A percentile compares a stretch with the other conserved stretches of the same genome.
These are phyloP conservation scores for Berkeleyomyces basicola DNA, from an alignment of 2,329 filamentous ascomycete genomes.

Conservation along the genomic window DNA sequence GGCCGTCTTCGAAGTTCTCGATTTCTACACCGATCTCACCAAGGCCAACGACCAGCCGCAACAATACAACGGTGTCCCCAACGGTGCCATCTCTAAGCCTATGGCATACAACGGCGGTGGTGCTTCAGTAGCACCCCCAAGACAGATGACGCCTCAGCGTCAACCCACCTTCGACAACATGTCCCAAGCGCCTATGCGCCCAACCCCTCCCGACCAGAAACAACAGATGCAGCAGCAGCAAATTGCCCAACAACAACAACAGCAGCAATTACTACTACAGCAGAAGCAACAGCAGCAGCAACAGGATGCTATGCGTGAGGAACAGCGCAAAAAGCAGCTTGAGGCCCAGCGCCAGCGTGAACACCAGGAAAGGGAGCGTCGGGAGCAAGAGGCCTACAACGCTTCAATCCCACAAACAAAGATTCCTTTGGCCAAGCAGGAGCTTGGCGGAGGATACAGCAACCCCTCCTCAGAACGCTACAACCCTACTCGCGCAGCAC, in stretches of 20 bases:
- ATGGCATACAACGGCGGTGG: constrained; percentile 41
- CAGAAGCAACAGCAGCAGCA: constrained; percentile 36
- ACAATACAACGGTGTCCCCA: constrained; percentile 36
- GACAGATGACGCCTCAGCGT: constrained; percentile 32
- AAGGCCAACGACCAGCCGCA: constrained; percentile 57
- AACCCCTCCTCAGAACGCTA: constrained; percentile 47
- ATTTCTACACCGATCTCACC: constrained; percentile 73
- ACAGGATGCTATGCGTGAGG: constrained; percentile 35
- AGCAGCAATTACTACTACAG: constrained; percentile 17
- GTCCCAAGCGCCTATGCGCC: constrained; percentile 7
- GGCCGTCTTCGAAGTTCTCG: constrained; percentile 63
- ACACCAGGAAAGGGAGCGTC: constrained; percentile 48
- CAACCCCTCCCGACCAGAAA: constrained; percentile 9
- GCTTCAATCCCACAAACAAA: constrained; percentile 72
- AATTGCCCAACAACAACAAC: constrained; percentile 7
- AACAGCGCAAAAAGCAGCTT: constrained; percentile 44
- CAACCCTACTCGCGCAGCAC: constrained; percentile 71
- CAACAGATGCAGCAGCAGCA: constrained; percentile 7
- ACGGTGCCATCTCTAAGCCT: constrained; percentile 53
- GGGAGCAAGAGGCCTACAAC: constrained; percentile 78
- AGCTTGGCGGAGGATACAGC: constrained; percentile 49
- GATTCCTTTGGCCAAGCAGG: constrained; percentile 70
- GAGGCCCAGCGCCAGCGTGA: constrained; percentile 42
- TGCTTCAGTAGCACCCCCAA: constrained; percentile 49
- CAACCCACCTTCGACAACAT: constrained; percentile 21